These are phyloP conservation scores for Ophiostoma novo-ulmi DNA, from an alignment of 2,329 filamentous ascomycete genomes.

Conservation along the genomic window DNA sequence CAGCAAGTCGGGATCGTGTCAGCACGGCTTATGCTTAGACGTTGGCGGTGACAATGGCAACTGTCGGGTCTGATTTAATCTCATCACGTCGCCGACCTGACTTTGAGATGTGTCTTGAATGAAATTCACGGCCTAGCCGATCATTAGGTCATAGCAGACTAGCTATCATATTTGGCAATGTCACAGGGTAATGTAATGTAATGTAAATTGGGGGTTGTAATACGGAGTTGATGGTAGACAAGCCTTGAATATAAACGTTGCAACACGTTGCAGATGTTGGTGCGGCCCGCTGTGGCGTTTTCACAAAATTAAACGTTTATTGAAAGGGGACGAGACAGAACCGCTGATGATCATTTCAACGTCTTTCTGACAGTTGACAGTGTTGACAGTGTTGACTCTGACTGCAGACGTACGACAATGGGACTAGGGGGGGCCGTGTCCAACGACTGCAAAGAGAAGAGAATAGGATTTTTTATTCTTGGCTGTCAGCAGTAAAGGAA, in stretches of 20 bases:
- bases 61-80: neutral
- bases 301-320: neutral
- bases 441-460: neutral
- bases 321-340: neutral
- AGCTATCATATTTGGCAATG: neutral
- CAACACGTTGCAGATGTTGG: slow-evolving; percentile 5
- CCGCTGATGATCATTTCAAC: neutral
- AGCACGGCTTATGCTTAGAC: neutral
- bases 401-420: neutral
- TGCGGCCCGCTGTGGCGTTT: neutral
- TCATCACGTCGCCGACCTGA: neutral
- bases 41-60: neutral
- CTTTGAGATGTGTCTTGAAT: neutral
- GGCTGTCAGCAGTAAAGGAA: neutral
- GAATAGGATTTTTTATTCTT: neutral
- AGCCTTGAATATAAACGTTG: neutral
- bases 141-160: neutral
- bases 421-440: slow-evolving; percentile 4
- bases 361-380: neutral
- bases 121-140: neutral
- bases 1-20: neutral
- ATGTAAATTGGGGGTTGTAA: too few species aligned
- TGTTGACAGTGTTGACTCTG: neutral
- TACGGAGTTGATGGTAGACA: neutral
- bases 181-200: neutral